Evolutionary conservation across 2,329 filamentous ascomycete genomes (phyloP).

Genomic region (Thermothelomyces thermophilus): DNA sequence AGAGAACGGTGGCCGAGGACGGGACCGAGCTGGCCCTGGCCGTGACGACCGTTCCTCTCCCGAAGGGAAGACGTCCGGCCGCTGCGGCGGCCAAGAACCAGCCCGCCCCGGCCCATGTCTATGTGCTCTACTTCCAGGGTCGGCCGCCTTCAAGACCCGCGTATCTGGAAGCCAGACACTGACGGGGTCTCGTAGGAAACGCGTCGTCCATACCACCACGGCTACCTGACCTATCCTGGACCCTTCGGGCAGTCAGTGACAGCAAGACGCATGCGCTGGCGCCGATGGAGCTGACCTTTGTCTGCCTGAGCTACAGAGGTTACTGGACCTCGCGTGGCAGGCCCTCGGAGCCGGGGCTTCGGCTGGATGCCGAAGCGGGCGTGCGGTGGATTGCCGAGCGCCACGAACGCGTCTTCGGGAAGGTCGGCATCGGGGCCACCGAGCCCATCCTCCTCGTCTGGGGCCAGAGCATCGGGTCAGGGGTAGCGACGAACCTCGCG

Average conservation of each 20-base stretch:
- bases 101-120: slow-evolving; percentile 34
- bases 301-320: slow-evolving; percentile 59
- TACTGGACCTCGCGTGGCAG: slow-evolving; percentile 73
- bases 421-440: slow-evolving; percentile 25
- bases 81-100: slow-evolving; percentile 6
- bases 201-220: slow-evolving; percentile 52
- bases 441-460: slow-evolving; percentile 54
- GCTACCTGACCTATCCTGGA: slow-evolving; percentile 49
- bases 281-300: slow-evolving; percentile 37
- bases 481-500: slow-evolving; percentile 59
- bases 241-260: slow-evolving; percentile 41
- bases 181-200: slow-evolving; percentile 40
- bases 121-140: slow-evolving; percentile 54
- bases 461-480: slow-evolving; percentile 72
- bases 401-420: slow-evolving; percentile 29
- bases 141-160: slow-evolving; percentile 9
- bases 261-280: slow-evolving; percentile 25
- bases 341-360: slow-evolving; percentile 63
- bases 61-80: not conserved
- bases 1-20: slow-evolving; percentile 54
- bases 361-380: slow-evolving; percentile 59
- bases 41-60: slow-evolving; percentile 39
- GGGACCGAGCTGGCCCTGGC: slow-evolving; percentile 58
- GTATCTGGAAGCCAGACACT: not conserved
- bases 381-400: slow-evolving; percentile 52